Conservation (phyloP, 108 stramenopile species). For the Nitzschia putrida region DNA sequence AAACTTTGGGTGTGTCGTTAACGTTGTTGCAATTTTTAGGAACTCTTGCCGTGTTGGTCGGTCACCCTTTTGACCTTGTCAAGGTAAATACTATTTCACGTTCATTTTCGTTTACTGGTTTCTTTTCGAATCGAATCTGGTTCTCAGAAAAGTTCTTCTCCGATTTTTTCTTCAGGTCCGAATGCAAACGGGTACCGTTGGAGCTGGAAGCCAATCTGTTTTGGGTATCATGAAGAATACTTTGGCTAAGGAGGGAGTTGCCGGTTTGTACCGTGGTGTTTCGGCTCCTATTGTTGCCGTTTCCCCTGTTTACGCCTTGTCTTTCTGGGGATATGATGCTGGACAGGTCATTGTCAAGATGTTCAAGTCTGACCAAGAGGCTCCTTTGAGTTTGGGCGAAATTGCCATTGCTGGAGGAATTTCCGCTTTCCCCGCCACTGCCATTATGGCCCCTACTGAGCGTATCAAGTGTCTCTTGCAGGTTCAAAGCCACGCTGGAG, state of each 20-base stretch:
- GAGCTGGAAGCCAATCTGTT: slow-evolving; percentile 44
- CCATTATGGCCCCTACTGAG: slow-evolving; percentile 82
- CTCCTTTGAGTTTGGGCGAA: slow-evolving; percentile 42
- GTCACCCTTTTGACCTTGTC: slow-evolving; percentile 73
- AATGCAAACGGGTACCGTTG: slow-evolving; percentile 68
- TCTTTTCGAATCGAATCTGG: slow-evolving; percentile 1
- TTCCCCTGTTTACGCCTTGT: slow-evolving; percentile 79
- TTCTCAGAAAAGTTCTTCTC: not conserved
- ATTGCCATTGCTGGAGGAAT: slow-evolving; percentile 75
- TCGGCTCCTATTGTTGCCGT: slow-evolving; percentile 78
- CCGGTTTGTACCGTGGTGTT: slow-evolving; percentile 84
- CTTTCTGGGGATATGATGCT: slow-evolving; percentile 90
- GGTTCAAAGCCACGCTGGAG: slow-evolving; percentile 52
- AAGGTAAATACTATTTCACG: slow-evolving; percentile 36
- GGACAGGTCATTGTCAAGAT: slow-evolving; percentile 56
- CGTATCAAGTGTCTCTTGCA: slow-evolving; percentile 88
- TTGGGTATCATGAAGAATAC: slow-evolving; percentile 69
- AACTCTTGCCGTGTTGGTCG: slow-evolving; percentile 52
- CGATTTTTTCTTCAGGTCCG: slow-evolving; percentile 47
- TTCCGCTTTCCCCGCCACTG: slow-evolving; percentile 72
- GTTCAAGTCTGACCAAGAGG: slow-evolving; percentile 7
- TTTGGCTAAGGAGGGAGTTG: slow-evolving; percentile 57
- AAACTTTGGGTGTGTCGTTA: not conserved
- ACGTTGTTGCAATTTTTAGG: slow-evolving; percentile 35
- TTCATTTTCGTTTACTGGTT: not conserved